Evolutionary conservation across 2,329 filamentous ascomycete genomes (phyloP).

Genomic region (Tetracladium maxilliforme): DNA sequence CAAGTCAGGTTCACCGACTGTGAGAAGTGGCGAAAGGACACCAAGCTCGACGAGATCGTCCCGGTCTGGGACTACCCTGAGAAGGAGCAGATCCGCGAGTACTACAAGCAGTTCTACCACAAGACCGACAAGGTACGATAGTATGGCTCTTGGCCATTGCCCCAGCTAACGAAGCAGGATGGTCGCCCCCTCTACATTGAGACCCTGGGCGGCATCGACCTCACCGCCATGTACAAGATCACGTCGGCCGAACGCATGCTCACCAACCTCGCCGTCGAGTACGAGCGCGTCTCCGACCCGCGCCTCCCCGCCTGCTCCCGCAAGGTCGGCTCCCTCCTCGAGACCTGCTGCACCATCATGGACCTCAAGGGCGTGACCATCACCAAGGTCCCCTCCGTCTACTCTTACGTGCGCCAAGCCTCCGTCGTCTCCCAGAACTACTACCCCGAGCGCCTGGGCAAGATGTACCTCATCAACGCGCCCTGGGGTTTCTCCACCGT

Average conservation of each 20-base stretch:
- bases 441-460: slow-evolving; percentile 93
- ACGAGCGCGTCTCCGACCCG: slow-evolving; percentile 89
- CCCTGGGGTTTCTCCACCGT: slow-evolving; percentile 87
- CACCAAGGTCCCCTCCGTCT: slow-evolving; percentile 67
- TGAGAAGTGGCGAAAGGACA: slow-evolving; percentile 84
- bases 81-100: slow-evolving; percentile 70
- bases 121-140: slow-evolving; percentile 75
- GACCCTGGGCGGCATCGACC: slow-evolving; percentile 84
- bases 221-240: slow-evolving; percentile 83
- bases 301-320: slow-evolving; percentile 90
- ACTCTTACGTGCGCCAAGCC: slow-evolving; percentile 73
- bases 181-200: slow-evolving; percentile 96
- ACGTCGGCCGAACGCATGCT: slow-evolving; percentile 89
- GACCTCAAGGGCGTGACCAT: slow-evolving; percentile 91
- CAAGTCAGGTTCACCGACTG: slow-evolving; percentile 66
- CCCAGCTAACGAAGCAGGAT: slow-evolving; percentile 40
- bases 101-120: slow-evolving; percentile 98
- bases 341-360: slow-evolving; percentile 98
- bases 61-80: slow-evolving; percentile 77
- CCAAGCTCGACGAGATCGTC: slow-evolving; percentile 68
- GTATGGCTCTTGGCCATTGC: slow-evolving; percentile 1
- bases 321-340: slow-evolving; percentile 76
- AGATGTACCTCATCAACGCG: slow-evolving; percentile 95
- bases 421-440: slow-evolving; percentile 94
- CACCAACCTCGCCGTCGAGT: slow-evolving; percentile 90